A percentile compares a stretch with the other conserved stretches of the same genome.
These are phyloP conservation scores for Epicoccum sorghinum DNA, from an alignment of 2,329 filamentous ascomycete genomes.

Conservation along the genomic window DNA sequence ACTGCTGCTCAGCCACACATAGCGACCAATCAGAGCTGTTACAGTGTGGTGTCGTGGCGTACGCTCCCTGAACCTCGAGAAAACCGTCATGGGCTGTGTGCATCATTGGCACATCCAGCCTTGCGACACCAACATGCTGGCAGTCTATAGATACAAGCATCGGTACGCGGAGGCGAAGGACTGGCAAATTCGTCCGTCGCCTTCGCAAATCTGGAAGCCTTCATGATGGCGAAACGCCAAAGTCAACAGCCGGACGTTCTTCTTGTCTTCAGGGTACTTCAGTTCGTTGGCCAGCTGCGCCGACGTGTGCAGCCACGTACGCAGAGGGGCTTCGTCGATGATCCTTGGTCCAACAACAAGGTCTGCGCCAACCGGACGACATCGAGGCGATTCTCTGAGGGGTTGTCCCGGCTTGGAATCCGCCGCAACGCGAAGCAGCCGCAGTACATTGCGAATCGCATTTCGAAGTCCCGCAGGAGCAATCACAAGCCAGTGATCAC, in stretches of 20 bases:
- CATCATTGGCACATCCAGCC: conserved; percentile 34
- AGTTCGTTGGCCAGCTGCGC: conserved; percentile 48
- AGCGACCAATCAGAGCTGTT: conserved; percentile 25
- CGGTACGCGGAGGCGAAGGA: conserved; percentile 16
- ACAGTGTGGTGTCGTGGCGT: conserved; percentile 21
- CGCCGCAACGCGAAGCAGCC: conserved; percentile 28
- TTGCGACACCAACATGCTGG: conserved; percentile 31
- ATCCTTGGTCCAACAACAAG: conserved; percentile 30
- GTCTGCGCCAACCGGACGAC: conserved; percentile 28
- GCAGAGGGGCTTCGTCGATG: conserved; percentile 25
- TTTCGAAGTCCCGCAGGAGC: conserved; percentile 33
- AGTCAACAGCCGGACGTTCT: conserved; percentile 39
- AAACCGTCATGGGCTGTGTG: conserved; percentile 23
- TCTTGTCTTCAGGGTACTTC: conserved; percentile 47
- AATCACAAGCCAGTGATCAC: conserved; percentile 22
- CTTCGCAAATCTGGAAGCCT: conserved; percentile 29
- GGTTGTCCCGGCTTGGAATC: conserved; percentile 29
- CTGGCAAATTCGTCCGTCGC: conserved; percentile 26
- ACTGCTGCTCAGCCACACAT: not conserved
- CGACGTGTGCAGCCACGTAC: conserved; percentile 44
- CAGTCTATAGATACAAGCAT: conserved; percentile 30
- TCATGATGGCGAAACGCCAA: conserved; percentile 40
- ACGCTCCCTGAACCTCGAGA: conserved; percentile 13
- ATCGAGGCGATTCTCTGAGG: conserved; percentile 37
- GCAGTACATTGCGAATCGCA: conserved; percentile 30